Percentiles rank a stretch among this genome's conserved stretches.
Conservation (phyloP, 148 eudicot species). For the Arctostaphylos glauca region DNA sequence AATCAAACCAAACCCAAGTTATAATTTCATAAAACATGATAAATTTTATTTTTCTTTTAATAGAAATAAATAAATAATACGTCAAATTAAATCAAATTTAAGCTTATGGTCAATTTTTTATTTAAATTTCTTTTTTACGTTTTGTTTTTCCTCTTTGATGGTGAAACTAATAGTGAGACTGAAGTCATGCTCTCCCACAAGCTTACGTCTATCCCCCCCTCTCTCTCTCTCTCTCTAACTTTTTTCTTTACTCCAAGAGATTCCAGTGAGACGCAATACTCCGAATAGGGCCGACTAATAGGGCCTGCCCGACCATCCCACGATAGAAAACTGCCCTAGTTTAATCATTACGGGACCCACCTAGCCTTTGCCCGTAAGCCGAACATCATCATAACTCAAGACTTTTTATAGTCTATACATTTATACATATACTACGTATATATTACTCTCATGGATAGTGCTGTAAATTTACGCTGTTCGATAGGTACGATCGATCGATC, state of each 20-base stretch:
- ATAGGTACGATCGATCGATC: too few relatives aligned
- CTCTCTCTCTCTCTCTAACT: conserved; percentile 1
- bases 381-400: conserved; percentile 31
- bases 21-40: too few relatives aligned
- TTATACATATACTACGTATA: too few relatives aligned
- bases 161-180: background rate
- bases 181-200: background rate
- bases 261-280: background rate
- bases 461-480: too few relatives aligned
- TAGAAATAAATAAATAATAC: too few relatives aligned
- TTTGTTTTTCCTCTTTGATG: too few relatives aligned
- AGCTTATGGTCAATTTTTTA: too few relatives aligned
- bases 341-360: conserved; percentile 53
- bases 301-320: conserved; percentile 35
- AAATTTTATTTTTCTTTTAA: too few relatives aligned
- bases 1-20: too few relatives aligned
- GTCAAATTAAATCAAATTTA: too few relatives aligned
- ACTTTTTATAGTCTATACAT: background rate
- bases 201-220: background rate
- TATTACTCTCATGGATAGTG: too few relatives aligned
- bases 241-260: background rate
- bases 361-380: conserved; percentile 51
- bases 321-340: conserved; percentile 35
- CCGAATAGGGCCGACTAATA: background rate
- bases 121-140: too few relatives aligned